These are phyloP conservation scores for Juncus effusus DNA, from an alignment of 176 grass and related monocot species.

Conservation along the genomic window DNA sequence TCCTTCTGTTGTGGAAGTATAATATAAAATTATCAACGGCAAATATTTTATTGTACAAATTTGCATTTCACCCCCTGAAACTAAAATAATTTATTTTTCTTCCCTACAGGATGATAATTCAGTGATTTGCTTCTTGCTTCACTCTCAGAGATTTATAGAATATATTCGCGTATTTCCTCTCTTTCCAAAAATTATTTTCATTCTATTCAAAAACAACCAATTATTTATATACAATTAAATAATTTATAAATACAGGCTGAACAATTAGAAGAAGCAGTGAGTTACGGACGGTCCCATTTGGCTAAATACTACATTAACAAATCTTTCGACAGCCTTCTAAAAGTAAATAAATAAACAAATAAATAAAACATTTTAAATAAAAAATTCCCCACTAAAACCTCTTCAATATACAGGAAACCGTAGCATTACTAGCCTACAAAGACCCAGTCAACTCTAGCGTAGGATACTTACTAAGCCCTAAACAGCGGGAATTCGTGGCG, in stretches of 20 bases:
- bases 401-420: constrained; percentile 46
- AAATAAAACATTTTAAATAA: neutral
- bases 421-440: constrained; percentile 72
- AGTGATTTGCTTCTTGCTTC: constrained; percentile 88
- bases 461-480: constrained; percentile 66
- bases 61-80: neutral
- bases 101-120: constrained; percentile 73
- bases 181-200: constrained; percentile 21
- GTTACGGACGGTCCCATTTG: constrained; percentile 62
- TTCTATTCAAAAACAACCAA: neutral
- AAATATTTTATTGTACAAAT: neutral
- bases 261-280: constrained; percentile 67
- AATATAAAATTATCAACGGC: constrained; percentile 17
- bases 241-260: constrained; percentile 45
- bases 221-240: constrained; percentile 3
- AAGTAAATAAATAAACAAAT: constrained; percentile 35
- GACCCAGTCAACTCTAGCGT: constrained; percentile 60
- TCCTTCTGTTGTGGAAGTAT: constrained; percentile 82
- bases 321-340: constrained; percentile 55
- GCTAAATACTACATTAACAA: constrained; percentile 64
- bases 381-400: constrained; percentile 20
- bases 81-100: neutral
- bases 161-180: constrained; percentile 73
- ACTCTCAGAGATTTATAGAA: constrained; percentile 94
- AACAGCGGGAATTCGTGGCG: constrained; percentile 76